phyloP scores from a whole-genome alignment of 202 grass and related monocot species.

The Panicum hallii region DNA sequence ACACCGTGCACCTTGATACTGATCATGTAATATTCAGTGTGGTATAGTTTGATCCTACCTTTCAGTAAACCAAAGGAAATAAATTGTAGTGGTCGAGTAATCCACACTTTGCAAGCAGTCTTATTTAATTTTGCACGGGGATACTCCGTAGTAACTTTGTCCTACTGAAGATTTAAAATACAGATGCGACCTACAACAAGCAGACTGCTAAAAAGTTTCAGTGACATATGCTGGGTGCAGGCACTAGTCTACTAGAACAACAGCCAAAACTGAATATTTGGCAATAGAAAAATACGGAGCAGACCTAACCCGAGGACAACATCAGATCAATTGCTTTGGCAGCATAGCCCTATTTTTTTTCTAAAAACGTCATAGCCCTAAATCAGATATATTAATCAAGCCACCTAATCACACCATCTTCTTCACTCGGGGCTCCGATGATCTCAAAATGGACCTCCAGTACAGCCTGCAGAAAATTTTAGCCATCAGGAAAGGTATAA shows the following conservation, averaged over 20 bases:
- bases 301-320: slow-evolving; percentile 25
- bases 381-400: slow-evolving; percentile 51
- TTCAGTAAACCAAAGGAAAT: not conserved
- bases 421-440: slow-evolving; percentile 75
- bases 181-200: slow-evolving; percentile 31
- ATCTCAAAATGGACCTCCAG: slow-evolving; percentile 84
- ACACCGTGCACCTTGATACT: not conserved
- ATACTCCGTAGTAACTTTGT: not conserved
- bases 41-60: not conserved
- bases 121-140: slow-evolving; percentile 4
- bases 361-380: slow-evolving; percentile 10
- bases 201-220: not conserved
- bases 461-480: slow-evolving; percentile 53
- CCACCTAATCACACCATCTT: slow-evolving; percentile 89
- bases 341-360: not conserved
- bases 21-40: slow-evolving; percentile 13
- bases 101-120: not conserved
- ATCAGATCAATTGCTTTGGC: slow-evolving; percentile 12
- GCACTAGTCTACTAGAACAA: slow-evolving; percentile 1
- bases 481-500: slow-evolving; percentile 6
- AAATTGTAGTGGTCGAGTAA: not conserved
- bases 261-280: slow-evolving; percentile 3
- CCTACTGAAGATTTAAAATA: slow-evolving; percentile 21
- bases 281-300: not conserved
- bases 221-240: not conserved